Percentiles rank a stretch among this genome's conserved stretches.
Conservation (phyloP, 495 filamentous ascomycete genomes). For the Aspergillus carlsbadensis region DNA sequence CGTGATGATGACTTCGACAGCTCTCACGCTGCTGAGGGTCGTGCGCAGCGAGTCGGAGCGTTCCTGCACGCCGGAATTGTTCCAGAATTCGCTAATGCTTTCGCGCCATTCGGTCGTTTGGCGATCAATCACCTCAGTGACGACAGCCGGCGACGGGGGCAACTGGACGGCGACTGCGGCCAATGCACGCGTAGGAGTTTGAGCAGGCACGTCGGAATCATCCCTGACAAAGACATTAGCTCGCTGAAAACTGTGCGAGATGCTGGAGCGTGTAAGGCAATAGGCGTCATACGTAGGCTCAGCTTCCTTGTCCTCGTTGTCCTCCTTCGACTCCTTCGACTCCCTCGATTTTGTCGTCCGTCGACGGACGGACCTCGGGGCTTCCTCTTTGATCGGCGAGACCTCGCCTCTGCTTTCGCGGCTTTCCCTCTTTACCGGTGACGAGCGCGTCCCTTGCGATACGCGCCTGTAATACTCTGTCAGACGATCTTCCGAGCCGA, state of each 20-base stretch:
- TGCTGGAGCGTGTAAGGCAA: not conserved
- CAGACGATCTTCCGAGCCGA: slow-evolving; percentile 62
- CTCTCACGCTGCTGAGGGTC: slow-evolving; percentile 65
- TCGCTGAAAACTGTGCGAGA: not conserved
- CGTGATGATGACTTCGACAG: slow-evolving; percentile 65
- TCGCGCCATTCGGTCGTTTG: slow-evolving; percentile 63
- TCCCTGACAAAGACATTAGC: slow-evolving; percentile 21
- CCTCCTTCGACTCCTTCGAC: not conserved
- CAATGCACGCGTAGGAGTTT: slow-evolving; percentile 53
- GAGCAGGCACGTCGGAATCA: slow-evolving; percentile 31
- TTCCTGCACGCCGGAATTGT: slow-evolving; percentile 43
- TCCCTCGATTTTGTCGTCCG: slow-evolving; percentile 42
- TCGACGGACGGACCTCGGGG: slow-evolving; percentile 29
- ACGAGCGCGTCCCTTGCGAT: slow-evolving; percentile 50
- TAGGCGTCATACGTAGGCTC: slow-evolving; percentile 41
- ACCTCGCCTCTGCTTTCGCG: slow-evolving; percentile 41
- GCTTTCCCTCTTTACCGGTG: slow-evolving; percentile 74
- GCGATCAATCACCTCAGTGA: slow-evolving; percentile 78
- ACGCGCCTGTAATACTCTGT: slow-evolving; percentile 72
- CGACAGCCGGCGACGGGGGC: slow-evolving; percentile 79
- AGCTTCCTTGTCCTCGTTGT: slow-evolving; percentile 26
- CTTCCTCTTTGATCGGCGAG: slow-evolving; percentile 31
- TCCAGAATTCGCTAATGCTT: slow-evolving; percentile 43
- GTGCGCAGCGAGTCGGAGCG: slow-evolving; percentile 52
- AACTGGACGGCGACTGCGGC: slow-evolving; percentile 31